Percentiles rank a stretch among this genome's conserved stretches.
phyloP scores from a whole-genome alignment of 1,139 yeast species.

The Geotrichum cucujoidarum region DNA sequence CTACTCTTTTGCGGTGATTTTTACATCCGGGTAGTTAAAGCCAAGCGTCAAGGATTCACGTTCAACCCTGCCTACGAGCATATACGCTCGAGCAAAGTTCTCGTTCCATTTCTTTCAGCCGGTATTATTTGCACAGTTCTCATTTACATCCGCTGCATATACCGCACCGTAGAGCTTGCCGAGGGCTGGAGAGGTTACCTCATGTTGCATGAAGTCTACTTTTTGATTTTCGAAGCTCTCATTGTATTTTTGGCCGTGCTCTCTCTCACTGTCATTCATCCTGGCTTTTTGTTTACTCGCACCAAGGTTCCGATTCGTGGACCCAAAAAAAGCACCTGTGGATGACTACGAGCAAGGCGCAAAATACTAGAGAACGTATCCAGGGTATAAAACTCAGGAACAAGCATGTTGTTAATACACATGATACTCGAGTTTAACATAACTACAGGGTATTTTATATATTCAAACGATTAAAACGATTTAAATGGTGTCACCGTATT shows the following conservation, averaged over 20 bases:
- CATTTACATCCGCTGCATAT: conserved; percentile 66
- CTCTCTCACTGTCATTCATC: conserved; percentile 55
- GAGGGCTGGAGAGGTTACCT: conserved; percentile 72
- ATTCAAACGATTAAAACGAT: too few relatives aligned
- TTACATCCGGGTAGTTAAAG: conserved; percentile 44
- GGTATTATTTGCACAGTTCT: conserved; percentile 38
- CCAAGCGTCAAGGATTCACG: too few relatives aligned
- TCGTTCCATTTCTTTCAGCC: conserved; percentile 34
- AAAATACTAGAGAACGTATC: too few relatives aligned
- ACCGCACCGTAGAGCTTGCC: conserved; percentile 71
- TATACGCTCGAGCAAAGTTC: conserved; percentile 41
- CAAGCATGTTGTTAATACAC: too few relatives aligned
- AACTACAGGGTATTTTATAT: too few relatives aligned
- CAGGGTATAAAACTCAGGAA: too few relatives aligned
- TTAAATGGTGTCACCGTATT: too few relatives aligned
- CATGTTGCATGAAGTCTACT: conserved; percentile 62
- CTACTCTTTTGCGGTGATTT: conserved; percentile 53
- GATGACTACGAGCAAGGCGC: too few relatives aligned
- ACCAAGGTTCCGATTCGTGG: neutral
- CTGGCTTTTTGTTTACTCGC: too few relatives aligned
- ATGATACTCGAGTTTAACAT: too few relatives aligned
- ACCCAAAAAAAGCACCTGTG: too few relatives aligned
- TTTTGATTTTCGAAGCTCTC: conserved; percentile 71
- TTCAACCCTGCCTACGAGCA: conserved; percentile 42
- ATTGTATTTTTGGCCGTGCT: conserved; percentile 51